Conservation (phyloP, 139 green algal species). For the Chloropicon primus region DNA sequence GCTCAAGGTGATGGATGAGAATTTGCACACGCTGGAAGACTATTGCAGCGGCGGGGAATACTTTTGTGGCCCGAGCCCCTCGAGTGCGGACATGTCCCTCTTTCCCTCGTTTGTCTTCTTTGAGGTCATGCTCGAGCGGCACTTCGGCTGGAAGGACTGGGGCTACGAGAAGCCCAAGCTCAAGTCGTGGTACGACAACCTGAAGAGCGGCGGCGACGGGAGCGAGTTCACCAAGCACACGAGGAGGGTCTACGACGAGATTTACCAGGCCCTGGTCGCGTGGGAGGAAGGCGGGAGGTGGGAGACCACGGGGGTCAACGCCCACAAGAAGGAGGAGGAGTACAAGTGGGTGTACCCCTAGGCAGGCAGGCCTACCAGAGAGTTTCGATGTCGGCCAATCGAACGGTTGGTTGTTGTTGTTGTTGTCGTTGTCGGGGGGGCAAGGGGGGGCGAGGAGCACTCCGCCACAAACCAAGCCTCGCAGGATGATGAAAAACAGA, state of each 20-base stretch:
- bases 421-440: too few species aligned
- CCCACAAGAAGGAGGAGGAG: constrained; percentile 25
- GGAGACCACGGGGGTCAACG: constrained; percentile 31
- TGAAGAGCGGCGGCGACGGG: constrained; percentile 28
- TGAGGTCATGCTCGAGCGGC: constrained; percentile 41
- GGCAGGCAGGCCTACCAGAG: too few species aligned
- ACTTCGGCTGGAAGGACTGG: constrained; percentile 51
- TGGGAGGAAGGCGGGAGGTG: constrained; percentile 45
- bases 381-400: too few species aligned
- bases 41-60: background rate
- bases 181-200: constrained; percentile 33
- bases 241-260: constrained; percentile 21
- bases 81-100: constrained; percentile 33
- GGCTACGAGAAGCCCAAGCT: constrained; percentile 31
- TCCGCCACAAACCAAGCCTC: background rate
- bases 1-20: constrained; percentile 34
- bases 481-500: background rate
- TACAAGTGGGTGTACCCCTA: constrained; percentile 23
- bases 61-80: background rate
- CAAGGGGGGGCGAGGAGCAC: too few species aligned
- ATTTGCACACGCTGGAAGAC: constrained; percentile 54
- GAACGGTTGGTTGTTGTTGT: too few species aligned
- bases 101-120: constrained; percentile 63
- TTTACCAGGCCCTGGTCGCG: constrained; percentile 5
- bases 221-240: background rate